Evolutionary conservation across 768 basidiomycete species (phyloP).

Genomic region (Agaricus subrufescens): DNA sequence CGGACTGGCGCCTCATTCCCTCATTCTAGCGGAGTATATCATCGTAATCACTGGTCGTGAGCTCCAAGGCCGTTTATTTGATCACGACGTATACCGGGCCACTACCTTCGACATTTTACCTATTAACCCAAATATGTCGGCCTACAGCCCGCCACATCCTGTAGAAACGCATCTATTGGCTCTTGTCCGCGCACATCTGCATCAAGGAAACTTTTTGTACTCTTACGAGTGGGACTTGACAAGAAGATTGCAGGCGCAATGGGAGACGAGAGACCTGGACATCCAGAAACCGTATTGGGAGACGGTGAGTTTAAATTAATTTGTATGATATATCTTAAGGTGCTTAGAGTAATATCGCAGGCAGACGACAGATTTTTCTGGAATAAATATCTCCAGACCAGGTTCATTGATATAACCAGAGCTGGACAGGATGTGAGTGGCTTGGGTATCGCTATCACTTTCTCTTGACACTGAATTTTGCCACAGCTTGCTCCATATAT

Average conservation of each 20-base stretch:
- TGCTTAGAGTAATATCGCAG: conserved; percentile 29
- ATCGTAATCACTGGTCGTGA: conserved; percentile 83
- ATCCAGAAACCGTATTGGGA: conserved; percentile 66
- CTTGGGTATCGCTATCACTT: neutral
- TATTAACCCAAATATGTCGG: conserved; percentile 65
- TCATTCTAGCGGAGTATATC: conserved; percentile 82
- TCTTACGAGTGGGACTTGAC: conserved; percentile 92
- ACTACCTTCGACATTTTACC: conserved; percentile 92
- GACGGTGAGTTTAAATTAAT: conserved; percentile 46
- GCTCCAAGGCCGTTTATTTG: conserved; percentile 72
- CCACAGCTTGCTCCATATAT: conserved; percentile 81
- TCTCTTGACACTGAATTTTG: neutral
- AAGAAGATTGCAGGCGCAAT: conserved; percentile 80
- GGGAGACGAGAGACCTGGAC: conserved; percentile 48
- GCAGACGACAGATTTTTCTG: conserved; percentile 98
- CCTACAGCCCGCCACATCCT: conserved; percentile 68
- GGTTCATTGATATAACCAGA: conserved; percentile 50
- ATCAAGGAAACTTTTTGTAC: conserved; percentile 79
- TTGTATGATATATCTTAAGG: neutral
- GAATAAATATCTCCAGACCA: conserved; percentile 76
- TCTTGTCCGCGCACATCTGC: conserved; percentile 81
- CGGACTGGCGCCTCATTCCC: neutral
- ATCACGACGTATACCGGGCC: conserved; percentile 84
- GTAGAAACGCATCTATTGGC: conserved; percentile 86
- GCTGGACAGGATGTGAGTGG: conserved; percentile 56